Evolutionary conservation across 2,329 filamentous ascomycete species (phyloP).

Genomic region (Cercospora zeae-maydis): DNA sequence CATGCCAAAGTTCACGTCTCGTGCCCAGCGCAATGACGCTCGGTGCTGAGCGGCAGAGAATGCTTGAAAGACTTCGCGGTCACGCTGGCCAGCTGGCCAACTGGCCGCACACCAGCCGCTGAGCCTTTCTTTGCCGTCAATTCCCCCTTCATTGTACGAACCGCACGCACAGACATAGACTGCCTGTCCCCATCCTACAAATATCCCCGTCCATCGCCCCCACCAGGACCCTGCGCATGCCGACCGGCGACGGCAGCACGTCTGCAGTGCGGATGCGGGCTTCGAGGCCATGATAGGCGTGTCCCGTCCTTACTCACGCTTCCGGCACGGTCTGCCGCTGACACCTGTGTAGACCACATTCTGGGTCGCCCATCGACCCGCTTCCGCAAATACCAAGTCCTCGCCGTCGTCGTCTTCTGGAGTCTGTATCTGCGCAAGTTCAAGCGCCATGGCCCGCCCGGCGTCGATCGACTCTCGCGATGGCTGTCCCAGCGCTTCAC

Average conservation of each 20-base stretch:
- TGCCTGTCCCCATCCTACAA: background rate
- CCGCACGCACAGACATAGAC: background rate
- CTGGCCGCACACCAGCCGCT: background rate
- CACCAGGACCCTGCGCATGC: background rate
- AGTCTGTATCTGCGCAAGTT: constrained; percentile 79
- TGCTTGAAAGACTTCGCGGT: constrained; percentile 9
- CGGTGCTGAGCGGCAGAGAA: constrained; percentile 1
- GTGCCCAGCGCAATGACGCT: constrained; percentile 8
- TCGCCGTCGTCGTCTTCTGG: constrained; percentile 90
- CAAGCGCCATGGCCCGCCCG: constrained; percentile 78
- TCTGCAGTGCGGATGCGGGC: background rate
- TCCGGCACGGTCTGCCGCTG: background rate
- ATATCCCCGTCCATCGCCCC: background rate
- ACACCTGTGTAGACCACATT: constrained; percentile 19
- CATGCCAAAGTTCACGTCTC: constrained; percentile 13
- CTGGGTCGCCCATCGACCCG: constrained; percentile 27
- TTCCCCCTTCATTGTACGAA: background rate
- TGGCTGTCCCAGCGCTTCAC: constrained; percentile 69
- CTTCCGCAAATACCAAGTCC: constrained; percentile 50
- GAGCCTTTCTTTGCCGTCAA: background rate
- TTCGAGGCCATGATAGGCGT: constrained; percentile 19
- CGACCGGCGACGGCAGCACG: background rate
- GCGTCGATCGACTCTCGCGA: constrained; percentile 66
- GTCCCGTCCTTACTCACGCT: background rate
- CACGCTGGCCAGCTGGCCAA: constrained; percentile 9